Evolutionary conservation across 768 basidiomycete genomes (phyloP).

Genomic region (Pisolithus marmoratus): DNA sequence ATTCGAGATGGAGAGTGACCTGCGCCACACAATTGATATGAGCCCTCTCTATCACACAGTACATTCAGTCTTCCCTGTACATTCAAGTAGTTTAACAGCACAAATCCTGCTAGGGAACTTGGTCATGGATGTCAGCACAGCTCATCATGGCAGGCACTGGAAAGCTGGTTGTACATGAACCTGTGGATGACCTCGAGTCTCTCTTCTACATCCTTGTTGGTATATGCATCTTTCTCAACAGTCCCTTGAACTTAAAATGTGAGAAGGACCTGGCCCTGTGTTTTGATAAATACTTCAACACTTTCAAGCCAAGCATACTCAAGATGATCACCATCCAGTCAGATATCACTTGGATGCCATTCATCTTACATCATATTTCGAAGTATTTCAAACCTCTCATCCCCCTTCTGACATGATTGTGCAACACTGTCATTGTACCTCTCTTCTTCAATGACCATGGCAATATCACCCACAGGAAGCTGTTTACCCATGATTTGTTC

Average conservation of each 20-base stretch:
- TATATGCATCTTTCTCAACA: not conserved
- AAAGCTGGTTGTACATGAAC: constrained; percentile 1
- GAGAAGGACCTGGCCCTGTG: not conserved
- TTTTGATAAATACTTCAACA: constrained; percentile 5
- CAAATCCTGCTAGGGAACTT: not conserved
- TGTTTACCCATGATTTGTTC: not conserved
- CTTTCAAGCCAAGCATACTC: not conserved
- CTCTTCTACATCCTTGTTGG: not conserved
- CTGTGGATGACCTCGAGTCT: not conserved
- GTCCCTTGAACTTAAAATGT: not conserved
- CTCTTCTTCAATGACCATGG: not conserved
- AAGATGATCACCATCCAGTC: not conserved
- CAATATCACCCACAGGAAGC: not conserved
- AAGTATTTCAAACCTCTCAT: not conserved
- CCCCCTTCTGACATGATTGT: not conserved
- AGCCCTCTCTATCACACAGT: not conserved
- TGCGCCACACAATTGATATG: no score
- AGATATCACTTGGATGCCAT: not conserved
- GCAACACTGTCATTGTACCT: not conserved
- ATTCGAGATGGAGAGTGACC: no score
- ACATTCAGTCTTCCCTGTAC: not conserved
- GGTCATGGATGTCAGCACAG: constrained; percentile 4
- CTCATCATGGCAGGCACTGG: constrained; percentile 3
- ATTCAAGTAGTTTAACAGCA: not conserved
- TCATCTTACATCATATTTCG: not conserved